Percentiles rank a stretch among this genome's conserved stretches.
phyloP scores from a whole-genome alignment of 306 rosid species.

The Myrica gale region DNA sequence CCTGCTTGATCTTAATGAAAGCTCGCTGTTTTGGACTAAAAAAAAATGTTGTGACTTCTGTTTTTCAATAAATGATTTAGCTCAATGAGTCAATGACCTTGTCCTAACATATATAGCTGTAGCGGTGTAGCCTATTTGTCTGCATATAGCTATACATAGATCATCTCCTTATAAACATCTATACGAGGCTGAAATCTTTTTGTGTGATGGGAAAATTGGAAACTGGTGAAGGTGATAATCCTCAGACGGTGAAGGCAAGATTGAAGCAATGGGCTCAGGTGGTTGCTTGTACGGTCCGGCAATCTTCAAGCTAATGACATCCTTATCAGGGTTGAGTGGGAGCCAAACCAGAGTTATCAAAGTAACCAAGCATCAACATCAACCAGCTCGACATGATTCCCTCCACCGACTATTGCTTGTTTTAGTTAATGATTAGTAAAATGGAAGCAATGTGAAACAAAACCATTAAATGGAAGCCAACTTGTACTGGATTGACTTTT shows the following conservation, averaged over 20 bases:
- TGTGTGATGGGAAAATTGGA: constrained; percentile 2
- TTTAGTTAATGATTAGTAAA: constrained; percentile 4
- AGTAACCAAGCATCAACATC: constrained; percentile 37
- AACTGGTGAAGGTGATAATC: constrained; percentile 60
- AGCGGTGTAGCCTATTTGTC: neutral
- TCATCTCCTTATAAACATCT: neutral
- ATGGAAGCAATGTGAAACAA: constrained; percentile 14
- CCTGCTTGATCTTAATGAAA: no score
- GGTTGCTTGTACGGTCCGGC: constrained; percentile 91
- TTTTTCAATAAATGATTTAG: neutral
- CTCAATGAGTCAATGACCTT: neutral
- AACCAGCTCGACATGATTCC: constrained; percentile 28
- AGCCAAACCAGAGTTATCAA: constrained; percentile 39
- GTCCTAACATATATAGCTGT: no score
- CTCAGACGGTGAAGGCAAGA: constrained; percentile 77
- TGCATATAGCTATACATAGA: neutral
- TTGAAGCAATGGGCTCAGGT: constrained; percentile 97
- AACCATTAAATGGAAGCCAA: constrained; percentile 18
- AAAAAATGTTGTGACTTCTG: no score
- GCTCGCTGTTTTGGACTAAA: no score
- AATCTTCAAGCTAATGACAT: constrained; percentile 35
- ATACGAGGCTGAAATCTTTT: neutral
- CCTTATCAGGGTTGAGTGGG: constrained; percentile 9
- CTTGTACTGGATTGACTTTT: constrained; percentile 14
- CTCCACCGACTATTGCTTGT: constrained; percentile 30